Evolutionary conservation across 768 basidiomycete genomes (phyloP).

Genomic region (Amanita pallidorosea): DNA sequence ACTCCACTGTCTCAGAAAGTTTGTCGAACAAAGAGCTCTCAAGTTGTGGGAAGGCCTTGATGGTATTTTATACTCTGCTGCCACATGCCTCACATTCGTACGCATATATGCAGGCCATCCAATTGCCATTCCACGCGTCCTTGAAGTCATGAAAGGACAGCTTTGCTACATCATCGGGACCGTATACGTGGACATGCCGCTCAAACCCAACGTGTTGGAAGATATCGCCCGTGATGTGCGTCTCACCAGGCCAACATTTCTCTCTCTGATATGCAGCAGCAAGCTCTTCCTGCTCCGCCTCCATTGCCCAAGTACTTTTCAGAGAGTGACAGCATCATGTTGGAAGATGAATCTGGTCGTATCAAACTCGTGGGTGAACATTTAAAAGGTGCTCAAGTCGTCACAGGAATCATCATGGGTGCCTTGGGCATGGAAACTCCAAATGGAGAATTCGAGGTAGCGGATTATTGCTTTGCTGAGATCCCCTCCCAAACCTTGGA

Average conservation of each 20-base stretch:
- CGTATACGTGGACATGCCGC: constrained; percentile 97
- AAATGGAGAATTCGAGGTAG: constrained; percentile 86
- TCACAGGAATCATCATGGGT: constrained; percentile 88
- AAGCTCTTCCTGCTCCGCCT: constrained; percentile 81
- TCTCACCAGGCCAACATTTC: constrained; percentile 7
- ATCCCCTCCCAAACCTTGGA: constrained; percentile 53
- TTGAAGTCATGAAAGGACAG: constrained; percentile 78
- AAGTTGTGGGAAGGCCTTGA: constrained; percentile 28
- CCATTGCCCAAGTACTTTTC: constrained; percentile 68
- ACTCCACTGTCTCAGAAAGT: constrained; percentile 27
- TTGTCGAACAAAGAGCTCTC: constrained; percentile 29
- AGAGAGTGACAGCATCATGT: constrained; percentile 66
- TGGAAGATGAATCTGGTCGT: constrained; percentile 95
- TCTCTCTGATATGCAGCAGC: constrained; percentile 32
- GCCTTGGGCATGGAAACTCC: constrained; percentile 86
- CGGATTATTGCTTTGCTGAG: constrained; percentile 79
- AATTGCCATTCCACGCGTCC: constrained; percentile 61
- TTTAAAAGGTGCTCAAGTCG: constrained; percentile 50
- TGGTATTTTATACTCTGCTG: constrained; percentile 17
- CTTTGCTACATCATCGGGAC: constrained; percentile 92
- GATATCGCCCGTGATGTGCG: constrained; percentile 90
- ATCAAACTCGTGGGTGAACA: constrained; percentile 76
- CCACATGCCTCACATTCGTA: background rate
- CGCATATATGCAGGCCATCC: constrained; percentile 43
- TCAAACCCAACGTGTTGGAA: constrained; percentile 96